Conservation (phyloP, 1,139 yeast genomes). For the Pichia sp. region DNA sequence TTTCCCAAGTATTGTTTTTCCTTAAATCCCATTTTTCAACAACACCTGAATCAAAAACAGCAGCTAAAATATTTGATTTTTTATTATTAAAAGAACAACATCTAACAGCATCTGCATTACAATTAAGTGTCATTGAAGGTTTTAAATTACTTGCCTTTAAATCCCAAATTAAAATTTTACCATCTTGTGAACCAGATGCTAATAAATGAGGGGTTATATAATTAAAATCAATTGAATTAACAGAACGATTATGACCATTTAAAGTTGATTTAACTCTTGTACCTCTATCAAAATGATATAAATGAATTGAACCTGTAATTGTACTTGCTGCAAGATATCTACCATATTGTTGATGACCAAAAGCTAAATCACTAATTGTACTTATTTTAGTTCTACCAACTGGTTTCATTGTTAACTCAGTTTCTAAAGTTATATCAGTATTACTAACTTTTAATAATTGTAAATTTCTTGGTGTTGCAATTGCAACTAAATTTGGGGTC, state of each 20-base stretch:
- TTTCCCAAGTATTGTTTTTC: slow-evolving; percentile 50
- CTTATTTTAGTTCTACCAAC: slow-evolving; percentile 37
- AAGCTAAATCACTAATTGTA: slow-evolving; percentile 42
- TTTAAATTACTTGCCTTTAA: slow-evolving; percentile 46
- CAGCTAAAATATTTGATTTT: slow-evolving; percentile 43
- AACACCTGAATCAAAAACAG: slow-evolving; percentile 88
- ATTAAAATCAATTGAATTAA: slow-evolving; percentile 72
- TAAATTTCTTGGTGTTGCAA: slow-evolving; percentile 56
- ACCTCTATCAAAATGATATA: slow-evolving; percentile 41
- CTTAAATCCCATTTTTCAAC: slow-evolving; percentile 81
- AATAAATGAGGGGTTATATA: slow-evolving; percentile 51
- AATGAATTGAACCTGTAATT: slow-evolving; percentile 43
- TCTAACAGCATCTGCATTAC: slow-evolving; percentile 60
- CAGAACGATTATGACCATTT: slow-evolving; percentile 72
- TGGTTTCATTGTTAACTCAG: slow-evolving; percentile 31
- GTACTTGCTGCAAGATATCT: slow-evolving; percentile 44
- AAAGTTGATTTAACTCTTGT: slow-evolving; percentile 41
- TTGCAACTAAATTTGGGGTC: slow-evolving; percentile 40
- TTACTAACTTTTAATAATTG: slow-evolving; percentile 42
- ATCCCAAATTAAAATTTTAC: slow-evolving; percentile 85
- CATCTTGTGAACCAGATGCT: slow-evolving; percentile 89
- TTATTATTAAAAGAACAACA: slow-evolving; percentile 57
- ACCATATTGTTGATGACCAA: slow-evolving; percentile 40
- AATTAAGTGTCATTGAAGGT: slow-evolving; percentile 44
- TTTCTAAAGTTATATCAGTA: slow-evolving; percentile 31